These are phyloP conservation scores for Dictyostelium citrinum DNA, from an alignment of 78 protist species.

Conservation along the genomic window DNA sequence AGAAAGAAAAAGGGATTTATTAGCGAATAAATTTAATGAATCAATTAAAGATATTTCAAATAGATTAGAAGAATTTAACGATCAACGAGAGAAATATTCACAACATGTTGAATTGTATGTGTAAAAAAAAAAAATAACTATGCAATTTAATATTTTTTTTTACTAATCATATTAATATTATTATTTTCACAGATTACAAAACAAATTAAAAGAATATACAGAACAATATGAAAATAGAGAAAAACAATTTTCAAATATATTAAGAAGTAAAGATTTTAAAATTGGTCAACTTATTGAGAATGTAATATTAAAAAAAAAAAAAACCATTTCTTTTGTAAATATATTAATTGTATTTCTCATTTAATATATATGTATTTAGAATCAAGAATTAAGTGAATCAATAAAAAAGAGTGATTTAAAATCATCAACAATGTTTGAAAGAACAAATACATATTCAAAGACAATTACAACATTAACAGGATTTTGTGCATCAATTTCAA, in stretches of 20 bases:
- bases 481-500: background rate
- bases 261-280: background rate
- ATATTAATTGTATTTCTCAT: too few species aligned
- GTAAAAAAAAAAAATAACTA: background rate
- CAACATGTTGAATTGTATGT: conserved; percentile 4
- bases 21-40: conserved; percentile 12
- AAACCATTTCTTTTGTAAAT: too few species aligned
- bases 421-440: background rate
- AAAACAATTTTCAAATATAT: background rate
- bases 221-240: background rate
- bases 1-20: background rate
- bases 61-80: conserved; percentile 25
- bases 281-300: background rate
- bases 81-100: conserved; percentile 5
- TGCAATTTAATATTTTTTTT: too few species aligned
- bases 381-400: background rate
- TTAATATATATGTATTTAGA: background rate
- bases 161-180: too few species aligned
- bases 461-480: background rate
- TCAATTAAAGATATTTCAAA: conserved; percentile 20
- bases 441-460: background rate
- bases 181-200: background rate
- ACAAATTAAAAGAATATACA: background rate
- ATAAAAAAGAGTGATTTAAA: background rate
- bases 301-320: background rate